phyloP scores from a whole-genome alignment of 495 filamentous ascomycete species.

The Penicillium ucsense region DNA sequence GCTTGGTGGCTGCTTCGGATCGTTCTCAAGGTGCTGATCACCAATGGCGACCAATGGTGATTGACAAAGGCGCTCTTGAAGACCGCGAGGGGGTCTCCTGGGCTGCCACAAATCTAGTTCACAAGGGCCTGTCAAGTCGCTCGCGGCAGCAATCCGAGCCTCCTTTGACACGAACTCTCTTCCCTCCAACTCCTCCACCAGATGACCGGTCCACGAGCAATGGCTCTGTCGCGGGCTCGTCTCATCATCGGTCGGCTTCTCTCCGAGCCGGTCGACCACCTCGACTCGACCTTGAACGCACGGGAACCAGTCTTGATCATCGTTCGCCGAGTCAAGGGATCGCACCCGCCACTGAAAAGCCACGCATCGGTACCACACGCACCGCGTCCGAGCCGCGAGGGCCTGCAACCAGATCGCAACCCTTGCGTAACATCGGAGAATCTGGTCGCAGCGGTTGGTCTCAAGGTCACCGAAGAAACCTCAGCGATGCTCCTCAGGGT shows the following conservation, averaged over 20 bases:
- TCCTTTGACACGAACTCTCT: slow-evolving; percentile 74
- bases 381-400: slow-evolving; percentile 47
- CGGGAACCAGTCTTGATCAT: slow-evolving; percentile 19
- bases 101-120: slow-evolving; percentile 83
- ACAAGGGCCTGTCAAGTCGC: slow-evolving; percentile 63
- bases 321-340: slow-evolving; percentile 11
- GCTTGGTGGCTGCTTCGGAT: slow-evolving; percentile 88
- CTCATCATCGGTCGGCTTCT: slow-evolving; percentile 17
- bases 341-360: slow-evolving; percentile 22
- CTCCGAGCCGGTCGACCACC: slow-evolving; percentile 28
- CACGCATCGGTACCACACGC: slow-evolving; percentile 42
- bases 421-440: slow-evolving; percentile 16
- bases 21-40: slow-evolving; percentile 24
- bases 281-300: slow-evolving; percentile 30
- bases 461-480: slow-evolving; percentile 23
- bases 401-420: slow-evolving; percentile 17
- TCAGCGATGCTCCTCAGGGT: slow-evolving; percentile 21
- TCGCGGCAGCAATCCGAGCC: slow-evolving; percentile 80
- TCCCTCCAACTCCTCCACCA: slow-evolving; percentile 92
- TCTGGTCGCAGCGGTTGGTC: slow-evolving; percentile 6
- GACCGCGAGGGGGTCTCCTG: slow-evolving; percentile 83
- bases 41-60: slow-evolving; percentile 14
- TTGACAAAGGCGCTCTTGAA: slow-evolving; percentile 42
- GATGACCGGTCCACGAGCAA: slow-evolving; percentile 52
- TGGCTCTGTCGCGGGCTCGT: slow-evolving; percentile 3